Conservation (phyloP, 176 grass and related monocot species). For the Oryza brachyantha region DNA sequence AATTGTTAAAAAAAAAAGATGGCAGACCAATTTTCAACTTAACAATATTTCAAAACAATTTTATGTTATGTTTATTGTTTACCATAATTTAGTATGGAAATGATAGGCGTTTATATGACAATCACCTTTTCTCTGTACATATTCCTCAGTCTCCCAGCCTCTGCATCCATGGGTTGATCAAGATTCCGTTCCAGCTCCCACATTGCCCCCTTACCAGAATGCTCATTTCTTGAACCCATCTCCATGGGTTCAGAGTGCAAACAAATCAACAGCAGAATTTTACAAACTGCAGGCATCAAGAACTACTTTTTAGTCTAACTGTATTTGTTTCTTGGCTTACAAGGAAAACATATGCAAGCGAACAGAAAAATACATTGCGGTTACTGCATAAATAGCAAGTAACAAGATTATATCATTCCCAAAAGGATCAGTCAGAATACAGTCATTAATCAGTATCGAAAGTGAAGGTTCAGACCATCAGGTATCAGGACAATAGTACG, state of each 20-base stretch:
- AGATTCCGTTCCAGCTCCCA: constrained; percentile 80
- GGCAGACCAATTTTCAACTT: background rate
- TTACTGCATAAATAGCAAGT: background rate
- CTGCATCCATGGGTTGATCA: constrained; percentile 89
- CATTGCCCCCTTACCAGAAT: constrained; percentile 56
- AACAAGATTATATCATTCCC: background rate
- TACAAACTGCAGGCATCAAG: constrained; percentile 22
- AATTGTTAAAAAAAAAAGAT: background rate
- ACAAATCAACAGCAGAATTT: background rate
- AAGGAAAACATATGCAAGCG: background rate
- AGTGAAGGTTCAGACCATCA: background rate
- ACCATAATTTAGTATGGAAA: background rate
- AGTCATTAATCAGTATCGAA: too few relatives aligned
- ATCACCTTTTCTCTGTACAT: constrained; percentile 91
- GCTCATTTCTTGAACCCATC: constrained; percentile 34
- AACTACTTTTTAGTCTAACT: constrained; percentile 26
- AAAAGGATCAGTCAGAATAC: background rate
- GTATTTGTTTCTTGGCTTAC: background rate
- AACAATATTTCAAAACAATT: background rate
- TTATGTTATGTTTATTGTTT: background rate
- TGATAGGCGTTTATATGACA: background rate
- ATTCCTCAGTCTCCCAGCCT: constrained; percentile 59
- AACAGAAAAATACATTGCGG: background rate
- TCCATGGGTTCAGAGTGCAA: constrained; percentile 48
- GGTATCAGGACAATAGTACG: background rate